Percentiles rank a stretch among this genome's conserved stretches.
phyloP scores from a whole-genome alignment of 1,139 yeast species.

The Debaryomyces nepalensis region DNA sequence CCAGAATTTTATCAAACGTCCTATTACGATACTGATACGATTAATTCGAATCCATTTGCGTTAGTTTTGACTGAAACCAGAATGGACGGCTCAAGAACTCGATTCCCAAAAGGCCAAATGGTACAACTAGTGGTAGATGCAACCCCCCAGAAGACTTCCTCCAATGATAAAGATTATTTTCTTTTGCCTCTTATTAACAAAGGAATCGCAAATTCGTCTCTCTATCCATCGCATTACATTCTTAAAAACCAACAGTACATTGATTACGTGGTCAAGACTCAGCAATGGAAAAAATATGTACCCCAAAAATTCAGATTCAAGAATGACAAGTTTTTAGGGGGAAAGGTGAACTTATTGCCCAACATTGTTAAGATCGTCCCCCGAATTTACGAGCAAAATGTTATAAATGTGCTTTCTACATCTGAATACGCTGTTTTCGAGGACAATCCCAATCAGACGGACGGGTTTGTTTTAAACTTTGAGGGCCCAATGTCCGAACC shows the following conservation, averaged over 20 bases:
- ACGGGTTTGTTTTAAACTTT: slow-evolving; percentile 6
- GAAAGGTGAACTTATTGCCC: slow-evolving; percentile 20
- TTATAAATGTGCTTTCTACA: neutral
- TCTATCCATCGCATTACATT: slow-evolving; percentile 16
- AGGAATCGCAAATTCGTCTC: slow-evolving; percentile 8
- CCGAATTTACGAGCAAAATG: slow-evolving; percentile 7
- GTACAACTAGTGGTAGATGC: slow-evolving; percentile 25
- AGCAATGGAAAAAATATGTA: slow-evolving; percentile 16
- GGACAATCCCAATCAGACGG: neutral
- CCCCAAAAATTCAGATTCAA: slow-evolving; percentile 21
- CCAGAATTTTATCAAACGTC: slow-evolving; percentile 19
- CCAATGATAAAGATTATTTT: slow-evolving; percentile 6
- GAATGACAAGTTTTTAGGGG: slow-evolving; percentile 14
- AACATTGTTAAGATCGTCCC: slow-evolving; percentile 19
- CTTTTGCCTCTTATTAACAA: slow-evolving; percentile 13
- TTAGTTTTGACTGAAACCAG: slow-evolving; percentile 24
- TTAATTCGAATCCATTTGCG: slow-evolving; percentile 31
- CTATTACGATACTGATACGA: slow-evolving; percentile 20
- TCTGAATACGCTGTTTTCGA: neutral
- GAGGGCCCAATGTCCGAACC: neutral
- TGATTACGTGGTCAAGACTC: slow-evolving; percentile 11
- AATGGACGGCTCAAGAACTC: slow-evolving; percentile 24
- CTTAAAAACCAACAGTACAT: slow-evolving; percentile 13
- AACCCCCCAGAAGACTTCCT: neutral
- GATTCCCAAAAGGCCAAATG: slow-evolving; percentile 32